Percentiles rank a stretch among this genome's conserved stretches.
Conservation (phyloP, 2,329 filamentous ascomycete genomes). For the Arthroderma uncinatum region DNA sequence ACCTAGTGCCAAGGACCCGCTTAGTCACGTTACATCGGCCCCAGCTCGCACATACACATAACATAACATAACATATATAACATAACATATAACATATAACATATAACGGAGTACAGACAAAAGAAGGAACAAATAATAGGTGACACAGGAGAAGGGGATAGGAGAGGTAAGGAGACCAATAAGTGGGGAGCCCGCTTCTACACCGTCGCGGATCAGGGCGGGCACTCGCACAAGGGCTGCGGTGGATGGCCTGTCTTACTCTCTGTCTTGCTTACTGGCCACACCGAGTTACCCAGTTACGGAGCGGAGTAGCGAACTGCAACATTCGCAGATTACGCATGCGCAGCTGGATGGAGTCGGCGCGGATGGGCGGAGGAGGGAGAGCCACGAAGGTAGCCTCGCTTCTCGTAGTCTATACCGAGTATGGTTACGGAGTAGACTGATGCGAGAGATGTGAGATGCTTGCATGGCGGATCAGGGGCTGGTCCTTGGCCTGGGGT, state of each 20-base stretch:
- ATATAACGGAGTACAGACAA: not conserved
- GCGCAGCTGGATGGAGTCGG: not conserved
- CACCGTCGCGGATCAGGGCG: not conserved
- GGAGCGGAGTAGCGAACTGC: not conserved
- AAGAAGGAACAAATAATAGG: not conserved
- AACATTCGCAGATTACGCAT: not conserved
- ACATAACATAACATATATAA: no score
- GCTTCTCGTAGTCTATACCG: not conserved
- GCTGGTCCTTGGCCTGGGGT: no score
- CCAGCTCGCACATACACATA: no score
- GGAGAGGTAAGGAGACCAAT: not conserved
- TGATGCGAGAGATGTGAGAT: no score
- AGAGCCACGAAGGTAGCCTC: not conserved
- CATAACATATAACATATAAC: no score
- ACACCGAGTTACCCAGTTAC: not conserved
- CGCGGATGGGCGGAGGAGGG: no score
- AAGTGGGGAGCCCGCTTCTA: not conserved
- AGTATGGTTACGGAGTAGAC: no score
- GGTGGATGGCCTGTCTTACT: not conserved
- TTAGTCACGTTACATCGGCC: not conserved
- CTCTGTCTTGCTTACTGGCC: not conserved
- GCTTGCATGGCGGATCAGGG: no score
- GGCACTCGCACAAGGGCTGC: not conserved
- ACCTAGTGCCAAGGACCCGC: not conserved
- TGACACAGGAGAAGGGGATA: not conserved